Conservation (phyloP, 805 yeast genomes). For the Wickerhamomyces chaumierensis region DNA sequence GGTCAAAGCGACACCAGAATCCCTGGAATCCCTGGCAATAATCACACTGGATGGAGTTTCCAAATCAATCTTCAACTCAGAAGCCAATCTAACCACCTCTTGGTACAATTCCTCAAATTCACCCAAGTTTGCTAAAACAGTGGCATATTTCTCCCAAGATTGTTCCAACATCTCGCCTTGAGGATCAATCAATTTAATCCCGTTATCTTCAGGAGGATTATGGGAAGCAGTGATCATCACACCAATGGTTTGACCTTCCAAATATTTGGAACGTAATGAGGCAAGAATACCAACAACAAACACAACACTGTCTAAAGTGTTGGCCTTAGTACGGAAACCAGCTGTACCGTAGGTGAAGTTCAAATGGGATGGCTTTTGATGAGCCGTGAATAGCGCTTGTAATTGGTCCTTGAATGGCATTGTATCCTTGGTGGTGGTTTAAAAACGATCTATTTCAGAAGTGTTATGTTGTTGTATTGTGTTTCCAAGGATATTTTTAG, state of each 20-base stretch:
- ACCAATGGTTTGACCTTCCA: slow-evolving; percentile 69
- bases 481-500: too few species aligned
- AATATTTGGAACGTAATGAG: slow-evolving; percentile 61
- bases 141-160: slow-evolving; percentile 77
- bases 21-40: slow-evolving; percentile 84
- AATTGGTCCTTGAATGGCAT: slow-evolving; percentile 5
- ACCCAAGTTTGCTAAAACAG: slow-evolving; percentile 62
- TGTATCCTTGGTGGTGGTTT: too few species aligned
- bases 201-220: slow-evolving; percentile 86
- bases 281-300: slow-evolving; percentile 80
- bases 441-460: too few species aligned
- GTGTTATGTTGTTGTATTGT: too few species aligned
- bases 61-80: slow-evolving; percentile 35
- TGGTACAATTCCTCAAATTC: slow-evolving; percentile 30
- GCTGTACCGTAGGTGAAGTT: slow-evolving; percentile 85
- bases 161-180: slow-evolving; percentile 80
- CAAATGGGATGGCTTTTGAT: slow-evolving; percentile 30
- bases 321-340: slow-evolving; percentile 78
- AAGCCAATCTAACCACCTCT: slow-evolving; percentile 27
- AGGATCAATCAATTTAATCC: slow-evolving; percentile 91
- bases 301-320: slow-evolving; percentile 65
- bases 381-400: slow-evolving; percentile 8
- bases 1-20: slow-evolving; percentile 61
- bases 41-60: slow-evolving; percentile 34
- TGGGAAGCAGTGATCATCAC: slow-evolving; percentile 95